Evolutionary conservation across 139 green algal species (phyloP).

Genomic region (Edaphochlamys debaryana): DNA sequence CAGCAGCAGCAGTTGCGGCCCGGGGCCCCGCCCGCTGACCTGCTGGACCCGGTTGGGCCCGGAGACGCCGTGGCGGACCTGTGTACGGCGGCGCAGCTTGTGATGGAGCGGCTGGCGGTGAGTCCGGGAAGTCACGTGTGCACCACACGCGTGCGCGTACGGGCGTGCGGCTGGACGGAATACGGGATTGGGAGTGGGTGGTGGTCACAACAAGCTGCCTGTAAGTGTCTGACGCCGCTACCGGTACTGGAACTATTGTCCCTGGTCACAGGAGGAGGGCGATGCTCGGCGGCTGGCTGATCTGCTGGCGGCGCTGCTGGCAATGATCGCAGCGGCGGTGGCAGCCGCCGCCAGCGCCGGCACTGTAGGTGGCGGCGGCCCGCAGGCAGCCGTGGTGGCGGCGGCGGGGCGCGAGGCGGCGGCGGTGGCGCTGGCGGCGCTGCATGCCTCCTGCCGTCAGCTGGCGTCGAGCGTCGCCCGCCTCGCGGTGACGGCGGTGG

Average conservation of each 20-base stretch:
- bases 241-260: neutral
- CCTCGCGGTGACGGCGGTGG: neutral
- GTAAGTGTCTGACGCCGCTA: too few species aligned
- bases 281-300: neutral
- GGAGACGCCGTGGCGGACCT: conserved; percentile 1
- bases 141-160: neutral
- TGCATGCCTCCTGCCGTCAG: conserved; percentile 1
- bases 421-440: conserved; percentile 6
- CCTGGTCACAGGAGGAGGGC: neutral
- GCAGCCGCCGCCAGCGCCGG: neutral
- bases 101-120: conserved; percentile 16
- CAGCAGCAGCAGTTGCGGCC: neutral
- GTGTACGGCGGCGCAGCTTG: conserved; percentile 21
- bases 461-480: neutral
- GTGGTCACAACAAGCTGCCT: too few species aligned
- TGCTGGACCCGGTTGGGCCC: neutral
- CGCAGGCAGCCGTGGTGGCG: neutral
- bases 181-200: too few species aligned
- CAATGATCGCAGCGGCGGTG: neutral
- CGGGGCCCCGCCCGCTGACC: neutral
- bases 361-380: neutral
- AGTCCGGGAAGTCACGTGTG: neutral
- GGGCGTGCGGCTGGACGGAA: too few species aligned
- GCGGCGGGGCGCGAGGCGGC: neutral
- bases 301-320: neutral